phyloP scores from a whole-genome alignment of 164 flowering plant genomes.

The Aristolochia fimbriata region DNA sequence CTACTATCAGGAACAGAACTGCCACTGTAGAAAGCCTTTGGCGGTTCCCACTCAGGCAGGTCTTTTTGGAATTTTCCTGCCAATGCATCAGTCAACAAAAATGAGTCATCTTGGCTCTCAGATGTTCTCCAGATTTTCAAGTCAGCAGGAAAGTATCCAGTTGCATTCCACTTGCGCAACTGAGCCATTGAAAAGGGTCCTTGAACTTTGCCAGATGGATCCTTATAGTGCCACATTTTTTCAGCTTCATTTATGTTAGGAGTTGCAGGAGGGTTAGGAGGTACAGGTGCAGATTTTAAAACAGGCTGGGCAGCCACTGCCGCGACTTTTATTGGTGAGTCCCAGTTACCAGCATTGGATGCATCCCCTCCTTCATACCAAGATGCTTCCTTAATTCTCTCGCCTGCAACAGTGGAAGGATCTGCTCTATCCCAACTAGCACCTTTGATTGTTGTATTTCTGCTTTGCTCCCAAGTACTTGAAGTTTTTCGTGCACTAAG shows the following conservation, averaged over 20 bases:
- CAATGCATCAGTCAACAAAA: constrained; percentile 61
- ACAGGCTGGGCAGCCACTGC: constrained; percentile 13
- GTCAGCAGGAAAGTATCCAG: constrained; percentile 75
- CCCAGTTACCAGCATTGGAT: constrained; percentile 27
- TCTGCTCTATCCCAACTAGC: constrained; percentile 26
- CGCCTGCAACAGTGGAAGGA: constrained; percentile 20
- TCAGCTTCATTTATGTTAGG: constrained; percentile 50
- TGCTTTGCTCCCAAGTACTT: constrained; percentile 32
- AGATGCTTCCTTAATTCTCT: constrained; percentile 26
- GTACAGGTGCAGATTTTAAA: constrained; percentile 15
- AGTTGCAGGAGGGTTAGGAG: constrained; percentile 17
- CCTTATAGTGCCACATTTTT: constrained; percentile 84
- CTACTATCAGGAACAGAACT: constrained; percentile 3
- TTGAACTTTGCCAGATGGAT: constrained; percentile 79
- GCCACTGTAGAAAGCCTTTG: constrained; percentile 13
- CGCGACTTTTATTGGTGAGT: constrained; percentile 15
- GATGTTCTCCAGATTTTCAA: constrained; percentile 59
- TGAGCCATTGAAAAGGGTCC: constrained; percentile 96
- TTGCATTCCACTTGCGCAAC: constrained; percentile 81
- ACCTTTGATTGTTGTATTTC: constrained; percentile 31
- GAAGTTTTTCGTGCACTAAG: constrained; percentile 33
- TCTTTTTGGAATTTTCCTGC: constrained; percentile 46
- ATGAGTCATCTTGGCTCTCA: constrained; percentile 52
- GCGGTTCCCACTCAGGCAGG: constrained; percentile 7
- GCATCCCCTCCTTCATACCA: constrained; percentile 35